phyloP scores from a whole-genome alignment of 2,329 filamentous ascomycete genomes.

The Amauroascus niger region DNA sequence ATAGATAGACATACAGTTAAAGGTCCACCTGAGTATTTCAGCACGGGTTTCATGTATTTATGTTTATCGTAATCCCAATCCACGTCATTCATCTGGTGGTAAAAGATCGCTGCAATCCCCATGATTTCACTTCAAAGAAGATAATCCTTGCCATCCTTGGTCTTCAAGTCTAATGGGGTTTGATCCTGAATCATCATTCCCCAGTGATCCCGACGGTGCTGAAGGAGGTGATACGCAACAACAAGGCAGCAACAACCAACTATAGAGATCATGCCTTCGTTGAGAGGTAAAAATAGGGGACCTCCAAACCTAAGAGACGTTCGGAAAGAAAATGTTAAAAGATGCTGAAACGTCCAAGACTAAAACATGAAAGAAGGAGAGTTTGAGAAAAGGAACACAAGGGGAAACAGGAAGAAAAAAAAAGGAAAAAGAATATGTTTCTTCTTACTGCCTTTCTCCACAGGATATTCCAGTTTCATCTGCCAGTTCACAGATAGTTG shows the following conservation, averaged over 20 bases:
- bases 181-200: slow-evolving; percentile 6
- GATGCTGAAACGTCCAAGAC: too few species aligned
- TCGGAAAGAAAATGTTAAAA: not conserved
- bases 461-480: not conserved
- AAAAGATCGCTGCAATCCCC: slow-evolving; percentile 12
- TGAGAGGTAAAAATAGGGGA: slow-evolving; percentile 1
- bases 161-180: not conserved
- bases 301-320: slow-evolving; percentile 9
- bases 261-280: slow-evolving; percentile 2
- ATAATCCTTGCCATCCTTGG: slow-evolving; percentile 6
- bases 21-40: slow-evolving; percentile 11
- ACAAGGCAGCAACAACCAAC: not conserved
- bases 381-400: too few species aligned
- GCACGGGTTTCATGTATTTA: slow-evolving; percentile 2
- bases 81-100: slow-evolving; percentile 15
- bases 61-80: slow-evolving; percentile 10
- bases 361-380: too few species aligned
- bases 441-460: not conserved
- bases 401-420: not conserved
- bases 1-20: slow-evolving; percentile 13
- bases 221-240: not conserved
- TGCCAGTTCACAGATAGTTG: not conserved
- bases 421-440: not conserved
- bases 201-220: slow-evolving; percentile 8
- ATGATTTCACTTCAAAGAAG: slow-evolving; percentile 14